Evolutionary conservation across 2,329 filamentous ascomycete genomes (phyloP).

Genomic region (Plenodomus biglobosus): DNA sequence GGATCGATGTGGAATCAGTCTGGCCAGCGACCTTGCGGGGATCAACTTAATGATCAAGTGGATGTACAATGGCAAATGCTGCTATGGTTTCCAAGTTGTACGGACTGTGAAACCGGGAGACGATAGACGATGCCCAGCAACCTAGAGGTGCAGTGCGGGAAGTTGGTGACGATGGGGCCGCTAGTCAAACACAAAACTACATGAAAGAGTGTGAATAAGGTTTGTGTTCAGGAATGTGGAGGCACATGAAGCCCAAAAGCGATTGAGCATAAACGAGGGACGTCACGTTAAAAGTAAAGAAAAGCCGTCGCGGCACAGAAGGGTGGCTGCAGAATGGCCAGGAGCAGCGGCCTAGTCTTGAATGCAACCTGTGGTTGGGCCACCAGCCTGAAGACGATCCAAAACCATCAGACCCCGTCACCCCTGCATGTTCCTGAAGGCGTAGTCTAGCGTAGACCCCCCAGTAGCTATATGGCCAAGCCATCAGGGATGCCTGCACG

Average conservation of each 20-base stretch:
- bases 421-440: constrained; percentile 29
- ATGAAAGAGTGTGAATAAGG: constrained; percentile 23
- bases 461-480: constrained; percentile 25
- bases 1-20: constrained; percentile 1
- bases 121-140: constrained; percentile 10
- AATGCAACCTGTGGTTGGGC: constrained; percentile 35
- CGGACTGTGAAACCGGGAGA: constrained; percentile 26
- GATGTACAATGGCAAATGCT: constrained; percentile 10
- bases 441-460: constrained; percentile 24
- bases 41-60: constrained; percentile 8
- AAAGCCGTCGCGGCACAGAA: constrained; percentile 29
- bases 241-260: constrained; percentile 23
- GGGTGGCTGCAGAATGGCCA: constrained; percentile 24
- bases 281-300: constrained; percentile 28
- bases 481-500: constrained; percentile 21
- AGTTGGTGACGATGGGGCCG: constrained; percentile 5
- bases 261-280: constrained; percentile 26
- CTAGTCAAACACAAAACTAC: constrained; percentile 13
- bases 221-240: constrained; percentile 24
- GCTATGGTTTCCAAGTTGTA: constrained; percentile 23
- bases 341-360: constrained; percentile 25
- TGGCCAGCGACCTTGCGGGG: constrained; percentile 12
- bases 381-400: constrained; percentile 33
- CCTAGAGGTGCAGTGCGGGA: constrained; percentile 22
- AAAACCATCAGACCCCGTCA: constrained; percentile 19